A percentile compares a stretch with the other conserved stretches of the same genome.
phyloP scores from a whole-genome alignment of 768 basidiomycete species.

The Termitomyces bulborhizus region DNA sequence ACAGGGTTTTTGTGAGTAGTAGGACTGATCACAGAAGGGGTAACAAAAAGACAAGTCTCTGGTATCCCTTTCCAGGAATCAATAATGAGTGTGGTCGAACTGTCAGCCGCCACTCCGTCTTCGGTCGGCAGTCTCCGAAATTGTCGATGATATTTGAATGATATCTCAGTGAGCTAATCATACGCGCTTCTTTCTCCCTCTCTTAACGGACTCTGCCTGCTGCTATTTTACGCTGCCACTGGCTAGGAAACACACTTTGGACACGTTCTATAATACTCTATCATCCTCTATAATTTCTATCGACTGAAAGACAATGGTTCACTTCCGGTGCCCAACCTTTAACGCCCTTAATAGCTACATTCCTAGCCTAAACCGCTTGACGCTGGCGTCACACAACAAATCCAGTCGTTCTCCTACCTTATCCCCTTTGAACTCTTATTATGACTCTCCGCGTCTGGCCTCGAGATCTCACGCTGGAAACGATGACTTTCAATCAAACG shows the following conservation, averaged over 20 bases:
- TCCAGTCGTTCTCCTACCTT: slow-evolving; percentile 18
- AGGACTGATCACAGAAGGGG: no score
- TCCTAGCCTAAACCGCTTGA: slow-evolving; percentile 12
- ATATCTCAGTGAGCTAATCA: no score
- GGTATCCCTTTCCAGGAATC: no score
- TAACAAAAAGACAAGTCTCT: no score
- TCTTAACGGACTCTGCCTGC: not conserved
- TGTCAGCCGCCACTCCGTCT: no score
- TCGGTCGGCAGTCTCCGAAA: not conserved
- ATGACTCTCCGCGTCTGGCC: slow-evolving; percentile 5
- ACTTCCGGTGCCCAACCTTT: slow-evolving; percentile 8
- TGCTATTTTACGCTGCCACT: not conserved
- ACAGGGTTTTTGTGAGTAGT: no score
- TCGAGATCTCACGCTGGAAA: slow-evolving; percentile 11
- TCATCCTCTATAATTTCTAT: not conserved
- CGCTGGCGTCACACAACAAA: slow-evolving; percentile 25
- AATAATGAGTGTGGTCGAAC: no score
- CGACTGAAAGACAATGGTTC: slow-evolving; percentile 6
- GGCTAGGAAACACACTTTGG: not conserved
- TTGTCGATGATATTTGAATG: no score
- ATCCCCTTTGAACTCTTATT: slow-evolving; percentile 16
- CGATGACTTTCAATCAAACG: slow-evolving; percentile 32
- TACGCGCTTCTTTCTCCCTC: not conserved
- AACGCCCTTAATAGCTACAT: slow-evolving; percentile 10
- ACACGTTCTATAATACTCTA: not conserved